Evolutionary conservation across 257 asterid genomes (phyloP).

Genomic region (Lycium barbarum): DNA sequence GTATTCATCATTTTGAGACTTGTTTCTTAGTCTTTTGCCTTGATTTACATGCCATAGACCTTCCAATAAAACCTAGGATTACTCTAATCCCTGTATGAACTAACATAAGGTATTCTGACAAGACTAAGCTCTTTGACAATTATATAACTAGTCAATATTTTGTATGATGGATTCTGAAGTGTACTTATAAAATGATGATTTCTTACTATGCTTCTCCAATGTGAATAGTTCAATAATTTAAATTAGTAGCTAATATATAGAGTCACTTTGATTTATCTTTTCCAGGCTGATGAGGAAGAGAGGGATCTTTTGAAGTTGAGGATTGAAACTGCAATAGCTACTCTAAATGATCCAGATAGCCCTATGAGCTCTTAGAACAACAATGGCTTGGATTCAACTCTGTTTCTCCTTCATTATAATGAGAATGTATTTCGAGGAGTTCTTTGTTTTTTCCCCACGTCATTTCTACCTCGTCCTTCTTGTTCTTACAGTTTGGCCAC

Average conservation of each 20-base stretch:
- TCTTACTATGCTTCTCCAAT: neutral
- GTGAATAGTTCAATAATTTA: neutral
- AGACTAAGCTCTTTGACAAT: neutral
- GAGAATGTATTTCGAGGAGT: neutral
- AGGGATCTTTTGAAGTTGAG: slow-evolving; percentile 51
- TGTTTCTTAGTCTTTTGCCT: neutral
- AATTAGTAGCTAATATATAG: neutral
- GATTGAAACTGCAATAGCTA: slow-evolving; percentile 72
- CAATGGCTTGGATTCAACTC: neutral
- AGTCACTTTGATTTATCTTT: neutral
- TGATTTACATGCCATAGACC: neutral
- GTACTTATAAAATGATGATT: neutral
- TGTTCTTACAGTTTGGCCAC: neutral
- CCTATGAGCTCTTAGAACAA: slow-evolving; percentile 55
- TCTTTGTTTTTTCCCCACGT: neutral
- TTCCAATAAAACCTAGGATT: neutral
- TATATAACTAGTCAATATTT: neutral
- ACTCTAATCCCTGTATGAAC: no score
- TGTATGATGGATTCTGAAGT: neutral
- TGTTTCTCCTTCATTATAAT: neutral
- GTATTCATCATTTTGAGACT: neutral
- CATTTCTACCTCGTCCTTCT: neutral
- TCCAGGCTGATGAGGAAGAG: slow-evolving; percentile 77
- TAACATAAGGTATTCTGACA: no score
- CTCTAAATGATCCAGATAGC: slow-evolving; percentile 66